Evolutionary conservation across 805 yeast species (phyloP).

Genomic region (Schwanniomyces sp.): DNA sequence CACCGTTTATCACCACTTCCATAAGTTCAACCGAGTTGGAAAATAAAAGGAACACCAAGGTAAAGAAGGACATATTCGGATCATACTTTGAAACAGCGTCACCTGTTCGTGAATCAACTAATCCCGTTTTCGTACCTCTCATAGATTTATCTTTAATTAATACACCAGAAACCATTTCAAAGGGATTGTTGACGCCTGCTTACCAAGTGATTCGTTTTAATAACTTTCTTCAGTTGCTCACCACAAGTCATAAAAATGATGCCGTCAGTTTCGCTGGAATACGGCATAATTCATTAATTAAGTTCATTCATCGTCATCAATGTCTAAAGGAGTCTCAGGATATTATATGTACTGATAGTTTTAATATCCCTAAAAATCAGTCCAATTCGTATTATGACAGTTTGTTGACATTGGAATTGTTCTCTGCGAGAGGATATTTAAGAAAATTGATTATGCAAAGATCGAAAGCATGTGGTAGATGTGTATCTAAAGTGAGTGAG

Average conservation of each 20-base stretch:
- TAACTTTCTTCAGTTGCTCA: conserved; percentile 28
- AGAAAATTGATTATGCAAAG: conserved; percentile 20
- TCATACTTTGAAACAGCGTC: background rate
- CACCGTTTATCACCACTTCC: background rate
- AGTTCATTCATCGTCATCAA: conserved; percentile 25
- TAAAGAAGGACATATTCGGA: conserved; percentile 5
- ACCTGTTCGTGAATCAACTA: background rate
- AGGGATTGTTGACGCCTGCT: conserved; percentile 22
- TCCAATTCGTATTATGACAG: conserved; percentile 24
- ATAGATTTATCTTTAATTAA: conserved; percentile 25
- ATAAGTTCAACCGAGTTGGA: background rate
- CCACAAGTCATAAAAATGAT: conserved; percentile 33
- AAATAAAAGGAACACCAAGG: background rate
- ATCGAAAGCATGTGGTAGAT: conserved; percentile 6
- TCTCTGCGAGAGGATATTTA: conserved; percentile 25
- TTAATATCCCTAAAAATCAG: conserved; percentile 5
- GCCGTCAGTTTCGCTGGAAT: conserved; percentile 38
- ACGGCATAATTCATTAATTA: conserved; percentile 28
- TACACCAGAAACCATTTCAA: conserved; percentile 18
- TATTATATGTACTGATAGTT: background rate
- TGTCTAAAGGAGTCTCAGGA: background rate
- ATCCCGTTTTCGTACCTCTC: conserved; percentile 19
- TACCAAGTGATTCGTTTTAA: conserved; percentile 31
- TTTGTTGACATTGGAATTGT: conserved; percentile 27
- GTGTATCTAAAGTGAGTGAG: conserved; percentile 18